These are phyloP conservation scores for Acorus gramineus DNA, from an alignment of 106 monocot genomes.

Conservation along the genomic window DNA sequence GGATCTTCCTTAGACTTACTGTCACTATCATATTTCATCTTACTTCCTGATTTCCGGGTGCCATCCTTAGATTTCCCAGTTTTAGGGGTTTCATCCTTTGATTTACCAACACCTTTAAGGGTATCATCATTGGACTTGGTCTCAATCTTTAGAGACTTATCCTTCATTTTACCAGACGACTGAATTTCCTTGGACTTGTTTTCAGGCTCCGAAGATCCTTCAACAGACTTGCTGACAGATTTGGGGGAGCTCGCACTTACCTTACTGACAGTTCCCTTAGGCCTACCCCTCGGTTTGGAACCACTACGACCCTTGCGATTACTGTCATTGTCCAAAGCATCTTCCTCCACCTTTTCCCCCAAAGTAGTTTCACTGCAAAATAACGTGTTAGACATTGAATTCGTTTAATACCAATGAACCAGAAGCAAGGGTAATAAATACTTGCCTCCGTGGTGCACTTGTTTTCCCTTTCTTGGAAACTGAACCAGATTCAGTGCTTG, in stretches of 20 bases:
- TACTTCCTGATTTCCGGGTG: background rate
- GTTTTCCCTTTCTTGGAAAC: background rate
- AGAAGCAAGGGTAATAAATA: too few relatives aligned
- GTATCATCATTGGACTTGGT: conserved; percentile 4
- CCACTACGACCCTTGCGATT: background rate
- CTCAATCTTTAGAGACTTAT: background rate
- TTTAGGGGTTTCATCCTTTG: conserved; percentile 1
- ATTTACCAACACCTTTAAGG: background rate
- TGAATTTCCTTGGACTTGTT: conserved; percentile 4
- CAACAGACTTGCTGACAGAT: background rate
- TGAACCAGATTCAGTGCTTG: background rate
- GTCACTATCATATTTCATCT: background rate
- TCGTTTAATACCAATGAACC: too few relatives aligned
- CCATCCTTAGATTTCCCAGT: background rate
- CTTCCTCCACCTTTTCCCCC: background rate
- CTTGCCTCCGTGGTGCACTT: background rate
- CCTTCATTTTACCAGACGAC: background rate
- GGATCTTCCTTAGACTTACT: background rate
- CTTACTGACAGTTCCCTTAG: conserved; percentile 2
- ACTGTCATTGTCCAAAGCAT: background rate
- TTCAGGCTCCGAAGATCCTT: background rate
- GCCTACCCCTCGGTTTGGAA: conserved; percentile 2
- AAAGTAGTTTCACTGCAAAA: background rate
- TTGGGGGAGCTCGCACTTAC: background rate
- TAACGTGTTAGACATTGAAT: conserved; percentile 1